Evolutionary conservation across 2,329 filamentous ascomycete species (phyloP), one percentile per base, ranked within the genome.

Genomic region (Septoria petroselini): DNA sequence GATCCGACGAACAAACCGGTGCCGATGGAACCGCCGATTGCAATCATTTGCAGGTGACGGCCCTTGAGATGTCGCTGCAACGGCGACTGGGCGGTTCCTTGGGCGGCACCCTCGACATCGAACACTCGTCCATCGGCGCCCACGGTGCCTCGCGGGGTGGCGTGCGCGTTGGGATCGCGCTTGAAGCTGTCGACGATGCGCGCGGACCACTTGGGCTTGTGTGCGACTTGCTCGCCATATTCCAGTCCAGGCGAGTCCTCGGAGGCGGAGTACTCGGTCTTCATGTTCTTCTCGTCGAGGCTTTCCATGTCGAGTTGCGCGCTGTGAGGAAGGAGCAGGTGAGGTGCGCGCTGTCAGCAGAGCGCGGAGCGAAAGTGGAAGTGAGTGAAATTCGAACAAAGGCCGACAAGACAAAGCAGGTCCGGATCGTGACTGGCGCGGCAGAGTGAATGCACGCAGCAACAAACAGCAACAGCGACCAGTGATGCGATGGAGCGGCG

Each of bases 41-140:
- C 91, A 75, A 96, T 96, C 91, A 96, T 96, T 73, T 96, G 91
- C 66, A 96, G 67, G 74, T 97, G 91, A 40, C 90, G 79, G 15
- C 84, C 83, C 71, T 94, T 93, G 59, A 95, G 72, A 67, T 83
- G 54, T 33, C 89, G 79, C 45, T 86, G 82, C 42, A 97, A 76
- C 6, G 85, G 82, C 38, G 87, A 85, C 57, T 84, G 78, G 3
- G 88, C 86, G 1, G 88, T 91, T 35, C 76, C 76, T 12, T 71
- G 68, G 1, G 77, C 78, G 1, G 80, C 81, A 46, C 67, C 67
- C 64, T 90, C 84, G 58, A 88, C 71, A 64, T 88, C 76, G 64
- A 79, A 83, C 11, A 75, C 73, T 53, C 75, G 74, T 46, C 77
- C 77, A 69, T 80, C 76, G 5, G 73, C 74, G 44, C 74, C 75